Percentiles rank a stretch among this genome's conserved stretches.
Conservation (phyloP, 2,329 filamentous ascomycete species). For the Daldinia sp. region DNA sequence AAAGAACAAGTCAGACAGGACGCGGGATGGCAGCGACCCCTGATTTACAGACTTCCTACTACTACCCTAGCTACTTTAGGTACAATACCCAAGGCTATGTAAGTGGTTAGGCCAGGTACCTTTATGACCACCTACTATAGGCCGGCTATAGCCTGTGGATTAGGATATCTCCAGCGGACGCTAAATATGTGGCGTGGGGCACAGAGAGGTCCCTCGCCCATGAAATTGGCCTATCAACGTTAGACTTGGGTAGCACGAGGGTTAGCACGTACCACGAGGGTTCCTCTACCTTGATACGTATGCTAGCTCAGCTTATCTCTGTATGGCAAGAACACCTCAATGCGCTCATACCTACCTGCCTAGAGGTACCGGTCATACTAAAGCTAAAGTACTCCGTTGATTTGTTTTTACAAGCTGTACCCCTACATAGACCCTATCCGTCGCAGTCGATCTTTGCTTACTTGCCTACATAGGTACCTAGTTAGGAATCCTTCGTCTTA, state of each 20-base stretch:
- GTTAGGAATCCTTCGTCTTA: conserved; percentile 24
- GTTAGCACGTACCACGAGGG: conserved; percentile 16
- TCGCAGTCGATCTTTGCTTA: conserved; percentile 15
- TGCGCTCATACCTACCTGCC: conserved; percentile 1
- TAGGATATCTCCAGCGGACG: conserved; percentile 13
- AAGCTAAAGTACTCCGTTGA: too few relatives aligned
- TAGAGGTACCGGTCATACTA: too few relatives aligned
- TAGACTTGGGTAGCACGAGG: conserved; percentile 12
- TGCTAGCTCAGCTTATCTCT: not conserved
- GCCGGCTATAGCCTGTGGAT: conserved; percentile 9
- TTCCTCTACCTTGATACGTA: conserved; percentile 8
- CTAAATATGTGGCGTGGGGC: conserved; percentile 18
- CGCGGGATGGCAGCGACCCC: not conserved
- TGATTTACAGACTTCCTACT: not conserved
- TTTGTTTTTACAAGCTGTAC: conserved; percentile 14
- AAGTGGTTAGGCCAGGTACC: too few relatives aligned
- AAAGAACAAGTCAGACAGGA: not conserved
- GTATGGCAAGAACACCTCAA: conserved; percentile 4
- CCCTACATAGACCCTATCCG: not conserved
- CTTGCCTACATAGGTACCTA: conserved; percentile 27
- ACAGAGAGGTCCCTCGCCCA: not conserved
- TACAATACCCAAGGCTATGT: not conserved
- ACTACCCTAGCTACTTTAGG: not conserved
- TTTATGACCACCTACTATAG: not conserved
- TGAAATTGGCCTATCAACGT: conserved; percentile 23